A percentile compares a stretch with the other conserved stretches of the same genome.
Evolutionary conservation across 2,329 filamentous ascomycete species (phyloP).

Genomic region (Xylariaceae sp.): DNA sequence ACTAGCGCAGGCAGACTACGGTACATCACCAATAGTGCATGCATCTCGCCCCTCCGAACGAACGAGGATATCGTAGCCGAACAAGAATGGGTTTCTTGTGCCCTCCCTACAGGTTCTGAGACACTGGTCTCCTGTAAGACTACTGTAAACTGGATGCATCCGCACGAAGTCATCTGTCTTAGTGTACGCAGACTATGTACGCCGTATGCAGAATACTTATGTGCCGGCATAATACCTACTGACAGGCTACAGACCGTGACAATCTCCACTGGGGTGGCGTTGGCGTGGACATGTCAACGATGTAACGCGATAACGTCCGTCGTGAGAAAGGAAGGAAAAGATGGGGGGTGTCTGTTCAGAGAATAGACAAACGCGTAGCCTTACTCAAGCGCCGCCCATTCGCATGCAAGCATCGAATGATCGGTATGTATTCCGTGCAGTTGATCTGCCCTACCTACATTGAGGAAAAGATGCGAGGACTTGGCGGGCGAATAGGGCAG

Average conservation of each 20-base stretch:
- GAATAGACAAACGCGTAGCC: not conserved
- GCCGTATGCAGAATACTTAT: not conserved
- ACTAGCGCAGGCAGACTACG: no score
- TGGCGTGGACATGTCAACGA: not conserved
- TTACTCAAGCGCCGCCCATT: not conserved
- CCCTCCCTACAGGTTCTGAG: no score
- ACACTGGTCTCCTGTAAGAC: no score
- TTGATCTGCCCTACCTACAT: no score
- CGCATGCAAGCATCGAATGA: no score
- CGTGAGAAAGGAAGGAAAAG: not conserved
- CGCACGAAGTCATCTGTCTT: no score
- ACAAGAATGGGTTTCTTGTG: not conserved
- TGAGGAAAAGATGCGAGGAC: no score
- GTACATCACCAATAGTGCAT: not conserved
- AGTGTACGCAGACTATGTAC: not conserved
- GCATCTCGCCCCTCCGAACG: not conserved
- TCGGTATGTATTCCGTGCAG: no score
- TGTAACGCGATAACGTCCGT: not conserved
- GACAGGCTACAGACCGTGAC: not conserved
- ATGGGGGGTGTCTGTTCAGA: not conserved
- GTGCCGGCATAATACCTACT: not conserved
- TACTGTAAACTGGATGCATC: no score
- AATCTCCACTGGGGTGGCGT: not conserved
- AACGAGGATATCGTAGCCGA: not conserved
- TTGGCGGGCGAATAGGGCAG: no score